Conservation (phyloP, 768 basidiomycete species). For the Termitomyces sp. region DNA sequence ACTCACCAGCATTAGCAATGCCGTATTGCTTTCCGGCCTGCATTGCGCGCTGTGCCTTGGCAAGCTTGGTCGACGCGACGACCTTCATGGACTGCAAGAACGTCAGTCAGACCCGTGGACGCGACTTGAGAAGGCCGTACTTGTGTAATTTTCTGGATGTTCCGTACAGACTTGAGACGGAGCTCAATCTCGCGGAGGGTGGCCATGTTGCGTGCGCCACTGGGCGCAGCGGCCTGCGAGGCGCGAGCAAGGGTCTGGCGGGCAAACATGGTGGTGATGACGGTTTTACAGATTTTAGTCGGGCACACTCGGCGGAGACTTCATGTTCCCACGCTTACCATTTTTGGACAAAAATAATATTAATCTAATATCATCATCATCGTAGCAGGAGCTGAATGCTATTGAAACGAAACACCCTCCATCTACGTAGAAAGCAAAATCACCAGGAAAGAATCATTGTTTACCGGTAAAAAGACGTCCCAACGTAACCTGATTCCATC, state of each 20-base stretch:
- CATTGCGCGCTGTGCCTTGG: conserved; percentile 95
- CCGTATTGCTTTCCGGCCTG: conserved; percentile 89
- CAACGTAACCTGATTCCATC: conserved; percentile 26
- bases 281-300: conserved; percentile 21
- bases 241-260: conserved; percentile 41
- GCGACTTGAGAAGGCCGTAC: conserved; percentile 39
- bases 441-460: not conserved
- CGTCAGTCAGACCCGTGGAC: not conserved
- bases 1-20: conserved; percentile 81
- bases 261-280: conserved; percentile 36
- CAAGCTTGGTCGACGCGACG: conserved; percentile 96
- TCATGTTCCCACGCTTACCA: not conserved
- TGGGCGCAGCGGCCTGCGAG: conserved; percentile 39
- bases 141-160: conserved; percentile 99
- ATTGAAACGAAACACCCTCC: too few relatives aligned
- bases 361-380: not conserved
- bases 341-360: not conserved
- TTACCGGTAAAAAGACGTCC: conserved; percentile 19
- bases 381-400: too few relatives aligned
- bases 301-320: conserved; percentile 34
- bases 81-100: conserved; percentile 89
- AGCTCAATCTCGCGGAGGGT: conserved; percentile 97
- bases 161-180: conserved; percentile 92
- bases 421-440: too few relatives aligned
- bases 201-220: conserved; percentile 82